Base-by-base conservation (phyloP, 176 grass and related monocot genomes). In the Eremochloa ophiuroides region DNA sequence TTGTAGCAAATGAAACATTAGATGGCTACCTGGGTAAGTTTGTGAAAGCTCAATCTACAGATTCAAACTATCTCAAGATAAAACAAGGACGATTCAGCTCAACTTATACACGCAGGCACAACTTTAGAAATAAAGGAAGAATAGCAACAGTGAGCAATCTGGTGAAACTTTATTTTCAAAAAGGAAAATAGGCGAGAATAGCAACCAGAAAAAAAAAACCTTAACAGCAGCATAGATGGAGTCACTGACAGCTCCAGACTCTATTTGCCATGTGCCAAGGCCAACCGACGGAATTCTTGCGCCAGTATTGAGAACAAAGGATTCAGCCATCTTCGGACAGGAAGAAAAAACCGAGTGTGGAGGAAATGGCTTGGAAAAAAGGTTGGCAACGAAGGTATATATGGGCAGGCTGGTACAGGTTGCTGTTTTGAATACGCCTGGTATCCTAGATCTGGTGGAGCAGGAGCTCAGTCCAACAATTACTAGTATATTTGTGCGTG, bases 271-370 rank as follows among this genome's bases (percentile, higher is more conserved):
- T 11, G 85, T 87, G 6, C 93, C 83, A 14, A 94, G 67, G 7
- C 89, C 89, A 55, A 94, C 20, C 0, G 84, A 75, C 1, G 87
- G 93, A 8, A 94, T 87, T 23, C 67, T 89, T 22, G 89, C 78
- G 4, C 93, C 87, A 2, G 81, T 94, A 67, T 87, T 92, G 1
- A 94, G 73, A 4, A 85, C 77, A 39, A 92, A 91, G n/a, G 64
- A 76, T 69, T 69, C 62, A 12, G 71, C 78, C 70, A 86, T 86
- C 27, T n/a, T 41, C 2, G 9, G 1, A 20, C 14, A 40, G n/a
- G 31, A 17, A 74, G 16, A 34, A 65, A 31, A 20, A 31, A n/a
- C 1, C 8, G 28, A 34, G 62, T 18, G 29, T 34, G 10, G 56
- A 27, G 56, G n/a, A 60, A 60, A 60, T 1, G 4, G 56, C 56